These are phyloP conservation scores for Geosmithia morbida DNA, from an alignment of 2,329 filamentous ascomycete species.

Conservation along the genomic window DNA sequence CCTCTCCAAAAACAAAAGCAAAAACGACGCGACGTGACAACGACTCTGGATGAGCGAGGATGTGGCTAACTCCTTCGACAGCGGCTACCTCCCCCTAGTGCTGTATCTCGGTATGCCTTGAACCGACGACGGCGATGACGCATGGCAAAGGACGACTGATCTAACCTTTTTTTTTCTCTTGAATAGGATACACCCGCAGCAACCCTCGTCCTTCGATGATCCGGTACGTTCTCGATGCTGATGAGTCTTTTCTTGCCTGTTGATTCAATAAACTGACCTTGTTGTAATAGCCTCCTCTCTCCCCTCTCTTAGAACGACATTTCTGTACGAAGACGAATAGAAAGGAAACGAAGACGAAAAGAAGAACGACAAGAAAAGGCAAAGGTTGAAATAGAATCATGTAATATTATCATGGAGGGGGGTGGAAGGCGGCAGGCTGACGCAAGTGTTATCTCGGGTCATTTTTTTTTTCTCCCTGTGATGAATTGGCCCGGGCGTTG, in stretches of 20 bases:
- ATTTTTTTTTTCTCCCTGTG: no score
- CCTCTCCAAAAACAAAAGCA: no score
- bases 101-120: constrained; percentile 70
- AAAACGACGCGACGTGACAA: no score
- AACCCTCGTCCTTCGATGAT: constrained; percentile 69
- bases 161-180: constrained; percentile 10
- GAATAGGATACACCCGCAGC: constrained; percentile 78
- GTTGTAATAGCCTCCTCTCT: constrained; percentile 43
- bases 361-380: not conserved
- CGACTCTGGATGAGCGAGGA: not conserved
- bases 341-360: not conserved
- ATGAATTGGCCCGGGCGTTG: no score
- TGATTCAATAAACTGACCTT: no score
- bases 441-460: no score
- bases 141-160: constrained; percentile 4
- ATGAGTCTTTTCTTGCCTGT: not conserved
- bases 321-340: not conserved
- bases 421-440: not conserved
- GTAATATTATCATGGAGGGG: not conserved
- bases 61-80: constrained; percentile 18
- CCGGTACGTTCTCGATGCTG: constrained; percentile 23
- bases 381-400: not conserved
- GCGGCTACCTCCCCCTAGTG: constrained; percentile 92
- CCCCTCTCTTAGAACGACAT: constrained; percentile 40
- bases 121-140: constrained; percentile 8